These are phyloP conservation scores for Endogone sp. DNA, from an alignment of 192 early-diverging fungal genomes.

Conservation along the genomic window DNA sequence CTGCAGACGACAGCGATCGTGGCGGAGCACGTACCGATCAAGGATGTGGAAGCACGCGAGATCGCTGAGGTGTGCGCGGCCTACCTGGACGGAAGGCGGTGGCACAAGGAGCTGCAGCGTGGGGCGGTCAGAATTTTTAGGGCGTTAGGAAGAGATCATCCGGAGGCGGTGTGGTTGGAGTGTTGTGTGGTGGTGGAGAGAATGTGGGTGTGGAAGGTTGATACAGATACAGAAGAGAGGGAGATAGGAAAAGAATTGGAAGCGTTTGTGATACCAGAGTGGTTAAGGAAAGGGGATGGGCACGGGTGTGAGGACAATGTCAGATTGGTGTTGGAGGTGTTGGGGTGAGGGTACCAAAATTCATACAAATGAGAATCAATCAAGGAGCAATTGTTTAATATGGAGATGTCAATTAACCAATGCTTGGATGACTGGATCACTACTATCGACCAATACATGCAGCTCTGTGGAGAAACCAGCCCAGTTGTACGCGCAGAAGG, in stretches of 20 bases:
- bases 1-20: slow-evolving; percentile 18
- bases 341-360: too few relatives aligned
- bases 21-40: slow-evolving; percentile 13
- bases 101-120: slow-evolving; percentile 16
- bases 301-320: not conserved
- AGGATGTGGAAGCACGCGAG: not conserved
- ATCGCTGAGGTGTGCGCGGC: slow-evolving; percentile 10
- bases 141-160: not conserved
- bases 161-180: slow-evolving; percentile 21
- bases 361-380: too few relatives aligned
- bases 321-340: not conserved
- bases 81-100: slow-evolving; percentile 4
- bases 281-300: not conserved
- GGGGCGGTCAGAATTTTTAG: slow-evolving; percentile 7
- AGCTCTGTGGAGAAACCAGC: too few relatives aligned
- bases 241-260: not conserved
- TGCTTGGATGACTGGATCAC: too few relatives aligned
- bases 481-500: too few relatives aligned
- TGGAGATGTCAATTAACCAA: too few relatives aligned
- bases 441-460: too few relatives aligned
- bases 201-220: not conserved
- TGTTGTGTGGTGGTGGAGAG: slow-evolving; percentile 2
- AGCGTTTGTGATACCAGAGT: not conserved
- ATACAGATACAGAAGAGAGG: not conserved
- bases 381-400: too few relatives aligned